Evolutionary conservation across 169 alveolate genomes (phyloP).

Genomic region (Toxoplasma gondii): DNA sequence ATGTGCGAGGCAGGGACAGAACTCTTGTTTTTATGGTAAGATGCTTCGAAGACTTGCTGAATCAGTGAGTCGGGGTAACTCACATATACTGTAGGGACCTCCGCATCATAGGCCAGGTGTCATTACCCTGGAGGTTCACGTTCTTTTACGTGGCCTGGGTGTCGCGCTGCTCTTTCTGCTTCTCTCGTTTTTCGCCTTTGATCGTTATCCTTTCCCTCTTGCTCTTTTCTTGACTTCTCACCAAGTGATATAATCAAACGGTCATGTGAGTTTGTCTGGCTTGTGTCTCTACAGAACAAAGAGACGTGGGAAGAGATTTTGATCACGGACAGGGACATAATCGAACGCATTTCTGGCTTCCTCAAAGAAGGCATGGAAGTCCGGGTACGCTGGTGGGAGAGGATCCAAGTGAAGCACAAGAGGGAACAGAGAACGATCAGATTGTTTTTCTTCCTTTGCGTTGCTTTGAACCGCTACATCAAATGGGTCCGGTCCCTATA

Average conservation of each 20-base stretch:
- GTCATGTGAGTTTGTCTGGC: no score
- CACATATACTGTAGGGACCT: no score
- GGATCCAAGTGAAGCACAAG: neutral
- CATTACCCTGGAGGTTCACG: no score
- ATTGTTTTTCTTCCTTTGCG: neutral
- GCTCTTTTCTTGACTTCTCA: no score
- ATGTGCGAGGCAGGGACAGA: neutral
- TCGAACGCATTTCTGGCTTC: slow-evolving; percentile 22
- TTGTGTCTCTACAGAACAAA: neutral
- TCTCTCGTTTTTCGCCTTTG: no score
- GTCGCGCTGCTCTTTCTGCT: no score
- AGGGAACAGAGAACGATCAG: neutral
- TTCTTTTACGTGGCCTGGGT: no score
- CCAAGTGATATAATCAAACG: no score
- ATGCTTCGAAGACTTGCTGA: neutral
- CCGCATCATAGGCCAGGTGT: no score
- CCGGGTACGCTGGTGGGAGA: neutral
- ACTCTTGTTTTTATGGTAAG: slow-evolving; percentile 6
- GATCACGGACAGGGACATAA: neutral
- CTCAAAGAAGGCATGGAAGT: slow-evolving; percentile 40
- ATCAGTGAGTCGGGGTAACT: neutral
- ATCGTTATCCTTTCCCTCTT: no score
- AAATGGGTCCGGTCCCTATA: neutral
- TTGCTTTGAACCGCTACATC: neutral
- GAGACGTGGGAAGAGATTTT: slow-evolving; percentile 34